A percentile compares a stretch with the other conserved stretches of the same genome.
phyloP scores from a whole-genome alignment of 2,329 filamentous ascomycete genomes.

The Penicillium sp. region DNA sequence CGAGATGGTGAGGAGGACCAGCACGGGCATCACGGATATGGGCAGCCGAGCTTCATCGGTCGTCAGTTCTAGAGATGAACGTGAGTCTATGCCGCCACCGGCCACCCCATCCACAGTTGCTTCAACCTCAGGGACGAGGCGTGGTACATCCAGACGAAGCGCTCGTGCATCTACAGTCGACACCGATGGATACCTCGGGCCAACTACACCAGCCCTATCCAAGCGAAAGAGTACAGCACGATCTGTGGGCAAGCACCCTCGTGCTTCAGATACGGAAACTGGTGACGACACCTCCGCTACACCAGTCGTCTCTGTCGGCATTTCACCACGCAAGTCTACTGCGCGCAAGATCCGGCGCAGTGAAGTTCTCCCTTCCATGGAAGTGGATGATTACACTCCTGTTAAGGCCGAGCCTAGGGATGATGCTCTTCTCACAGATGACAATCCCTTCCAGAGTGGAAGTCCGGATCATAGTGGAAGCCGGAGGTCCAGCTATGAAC shows the following conservation, averaged over 20 bases:
- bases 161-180: conserved; percentile 45
- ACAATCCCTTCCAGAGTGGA: conserved; percentile 91
- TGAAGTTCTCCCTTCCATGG: conserved; percentile 37
- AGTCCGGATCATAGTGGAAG: conserved; percentile 51
- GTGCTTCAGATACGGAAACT: conserved; percentile 31
- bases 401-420: conserved; percentile 46
- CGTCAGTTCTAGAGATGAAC: conserved; percentile 57
- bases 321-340: conserved; percentile 42
- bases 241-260: conserved; percentile 33
- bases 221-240: conserved; percentile 33
- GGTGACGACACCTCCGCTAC: conserved; percentile 32
- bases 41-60: conserved; percentile 62
- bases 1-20: conserved; percentile 76
- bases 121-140: conserved; percentile 54
- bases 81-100: conserved; percentile 45
- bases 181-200: conserved; percentile 28
- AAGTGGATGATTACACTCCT: conserved; percentile 34
- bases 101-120: conserved; percentile 48
- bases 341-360: conserved; percentile 52
- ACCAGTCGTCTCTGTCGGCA: conserved; percentile 33
- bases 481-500: conserved; percentile 26
- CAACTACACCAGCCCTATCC: conserved; percentile 27
- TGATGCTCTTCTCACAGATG: conserved; percentile 71
- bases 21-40: conserved; percentile 72
- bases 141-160: conserved; percentile 48